Conservation (phyloP, 768 basidiomycete genomes). For the Trametes coccinea region DNA sequence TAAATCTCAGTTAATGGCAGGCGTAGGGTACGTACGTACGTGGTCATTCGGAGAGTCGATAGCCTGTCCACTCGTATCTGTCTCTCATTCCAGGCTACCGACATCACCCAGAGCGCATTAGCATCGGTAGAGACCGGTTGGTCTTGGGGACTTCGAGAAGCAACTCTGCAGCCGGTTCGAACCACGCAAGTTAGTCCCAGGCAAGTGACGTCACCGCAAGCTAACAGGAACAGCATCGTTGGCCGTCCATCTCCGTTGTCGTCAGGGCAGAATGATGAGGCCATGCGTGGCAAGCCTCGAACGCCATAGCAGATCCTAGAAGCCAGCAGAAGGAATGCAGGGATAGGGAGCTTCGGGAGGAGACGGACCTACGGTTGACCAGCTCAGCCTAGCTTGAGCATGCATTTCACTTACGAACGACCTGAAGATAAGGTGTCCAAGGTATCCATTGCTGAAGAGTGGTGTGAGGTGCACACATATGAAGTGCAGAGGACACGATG, state of each 20-base stretch:
- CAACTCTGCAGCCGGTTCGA: too few relatives aligned
- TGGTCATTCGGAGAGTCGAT: too few relatives aligned
- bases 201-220: background rate
- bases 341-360: background rate
- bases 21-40: too few relatives aligned
- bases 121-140: too few relatives aligned
- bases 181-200: background rate
- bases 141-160: too few relatives aligned
- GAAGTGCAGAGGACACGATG: slow-evolving; percentile 14
- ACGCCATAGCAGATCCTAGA: background rate
- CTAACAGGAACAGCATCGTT: background rate
- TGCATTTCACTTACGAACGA: background rate
- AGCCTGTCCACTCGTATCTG: too few relatives aligned
- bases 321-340: background rate
- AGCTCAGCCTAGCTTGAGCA: too few relatives aligned
- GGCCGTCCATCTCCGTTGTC: background rate
- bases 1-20: too few relatives aligned
- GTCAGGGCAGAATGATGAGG: background rate
- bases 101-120: background rate
- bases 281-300: background rate
- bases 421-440: background rate
- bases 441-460: slow-evolving; percentile 16
- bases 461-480: background rate
- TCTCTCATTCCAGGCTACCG: too few relatives aligned
- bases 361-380: too few relatives aligned